A percentile compares a stretch with the other conserved stretches of the same genome.
phyloP scores from a whole-genome alignment of 108 stramenopile species.

The Ochromonas danica region DNA sequence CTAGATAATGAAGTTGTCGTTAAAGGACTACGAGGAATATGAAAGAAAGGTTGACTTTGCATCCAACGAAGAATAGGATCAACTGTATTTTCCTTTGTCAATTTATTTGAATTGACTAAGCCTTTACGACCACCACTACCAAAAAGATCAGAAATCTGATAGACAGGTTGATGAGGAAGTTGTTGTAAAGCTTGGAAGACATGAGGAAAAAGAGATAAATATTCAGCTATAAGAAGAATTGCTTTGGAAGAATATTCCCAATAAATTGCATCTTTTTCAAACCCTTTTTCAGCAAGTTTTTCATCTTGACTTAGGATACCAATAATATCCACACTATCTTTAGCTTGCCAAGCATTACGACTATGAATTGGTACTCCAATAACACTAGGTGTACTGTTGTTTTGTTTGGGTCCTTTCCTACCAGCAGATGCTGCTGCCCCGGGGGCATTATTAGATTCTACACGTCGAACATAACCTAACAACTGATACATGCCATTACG shows the following conservation, averaged over 20 bases:
- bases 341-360: not conserved
- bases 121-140: not conserved
- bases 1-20: constrained; percentile 81
- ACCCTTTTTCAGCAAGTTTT: not conserved
- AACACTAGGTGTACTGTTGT: not conserved
- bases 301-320: not conserved
- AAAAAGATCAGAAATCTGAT: constrained; percentile 35
- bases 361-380: not conserved
- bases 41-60: constrained; percentile 71
- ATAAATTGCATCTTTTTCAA: constrained; percentile 7
- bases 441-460: no score
- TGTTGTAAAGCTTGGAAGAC: constrained; percentile 72
- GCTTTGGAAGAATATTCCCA: constrained; percentile 94
- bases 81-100: not conserved
- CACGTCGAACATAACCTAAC: constrained; percentile 74
- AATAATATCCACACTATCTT: constrained; percentile 20
- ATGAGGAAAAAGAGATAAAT: constrained; percentile 79
- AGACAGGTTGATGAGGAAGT: constrained; percentile 74
- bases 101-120: constrained; percentile 4
- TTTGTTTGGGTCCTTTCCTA: not conserved
- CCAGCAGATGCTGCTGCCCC: no score
- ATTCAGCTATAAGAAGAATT: constrained; percentile 79
- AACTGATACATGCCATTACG: constrained; percentile 71
- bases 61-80: not conserved
- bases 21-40: constrained; percentile 77